Conservation (phyloP, 2,329 filamentous ascomycete species). For the Pseudogymnoascus sp. region DNA sequence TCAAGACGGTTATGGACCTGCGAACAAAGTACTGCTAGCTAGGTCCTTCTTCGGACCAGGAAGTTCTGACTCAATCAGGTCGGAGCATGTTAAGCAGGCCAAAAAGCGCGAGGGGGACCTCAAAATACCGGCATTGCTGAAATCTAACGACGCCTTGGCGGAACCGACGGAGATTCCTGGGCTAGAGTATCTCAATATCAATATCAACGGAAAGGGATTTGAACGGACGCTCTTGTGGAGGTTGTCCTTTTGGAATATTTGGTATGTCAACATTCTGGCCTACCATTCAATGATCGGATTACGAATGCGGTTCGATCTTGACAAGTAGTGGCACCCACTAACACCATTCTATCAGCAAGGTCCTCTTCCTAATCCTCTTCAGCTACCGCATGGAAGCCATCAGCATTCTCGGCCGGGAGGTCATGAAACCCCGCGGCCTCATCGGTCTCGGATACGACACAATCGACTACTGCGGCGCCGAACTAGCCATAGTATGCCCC, state of each 20-base stretch:
- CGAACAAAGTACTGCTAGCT: slow-evolving; percentile 55
- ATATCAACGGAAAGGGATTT: slow-evolving; percentile 64
- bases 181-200: slow-evolving; percentile 58
- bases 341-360: slow-evolving; percentile 35
- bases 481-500: slow-evolving; percentile 43
- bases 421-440: slow-evolving; percentile 66
- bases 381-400: slow-evolving; percentile 65
- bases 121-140: slow-evolving; percentile 36
- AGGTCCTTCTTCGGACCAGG: neutral
- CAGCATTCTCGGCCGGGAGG: slow-evolving; percentile 57
- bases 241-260: slow-evolving; percentile 58
- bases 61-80: slow-evolving; percentile 37
- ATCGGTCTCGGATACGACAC: slow-evolving; percentile 62
- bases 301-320: no score
- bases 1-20: slow-evolving; percentile 71
- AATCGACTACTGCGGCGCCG: slow-evolving; percentile 56
- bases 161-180: slow-evolving; percentile 56
- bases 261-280: slow-evolving; percentile 36
- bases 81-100: slow-evolving; percentile 63
- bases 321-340: no score
- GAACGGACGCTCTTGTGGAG: slow-evolving; percentile 60
- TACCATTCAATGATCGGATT: no score
- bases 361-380: slow-evolving; percentile 55
- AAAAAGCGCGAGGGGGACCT: slow-evolving; percentile 49
- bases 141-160: slow-evolving; percentile 43